Evolutionary conservation across 2,329 filamentous ascomycete species (phyloP), one percentile per base, ranked within the genome.

Genomic region (Phaeosphaeriaceae sp.): DNA sequence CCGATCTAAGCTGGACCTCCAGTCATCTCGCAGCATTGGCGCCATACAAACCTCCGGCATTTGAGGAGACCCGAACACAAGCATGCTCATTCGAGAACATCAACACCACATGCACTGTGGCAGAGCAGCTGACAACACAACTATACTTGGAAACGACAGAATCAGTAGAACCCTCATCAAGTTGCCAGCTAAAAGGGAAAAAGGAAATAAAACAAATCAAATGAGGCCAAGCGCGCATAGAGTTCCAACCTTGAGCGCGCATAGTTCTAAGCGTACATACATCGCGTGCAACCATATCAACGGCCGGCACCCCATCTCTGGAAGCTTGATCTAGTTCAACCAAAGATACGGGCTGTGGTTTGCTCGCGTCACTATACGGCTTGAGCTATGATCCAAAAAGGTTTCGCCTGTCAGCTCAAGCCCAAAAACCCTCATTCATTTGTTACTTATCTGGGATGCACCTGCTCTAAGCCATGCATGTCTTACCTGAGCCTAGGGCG

Each of bases 11-110:
- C 34, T 36, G 30, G 40, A 30, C 44, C 15, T 36, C 54, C 54
- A 61, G 42, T 57, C 46, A 46, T 43, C 49, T 29, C 34, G 40
- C 28, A 53, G 43, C 29, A 32, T 33, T 41, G 13, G 21, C 40
- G 40, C 34, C n/a, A 32, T 49, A 53, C 49, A 52, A 46, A 55
- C 52, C 49, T 47, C 46, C 56, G 56, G 61, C 36, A 51, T 42
- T 40, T 50, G 62, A 56, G 62, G 62, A 65, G 62, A 65, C 49
- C 62, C 62, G 62, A 52, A 37, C 28, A 36, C 43, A 43, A 42
- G 34, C 52, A 33, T 20, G 7, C 26, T 50, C 48, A 16, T 34
- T 48, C 49, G 35, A 48, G 29, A 50, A 58, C 53, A 47, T 46
- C 55, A 59, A 37, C 43, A 61, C 32, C 37, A 16, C 20, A n/a